phyloP scores from a whole-genome alignment of 495 filamentous ascomycete species.

The Penicillium angulare region DNA sequence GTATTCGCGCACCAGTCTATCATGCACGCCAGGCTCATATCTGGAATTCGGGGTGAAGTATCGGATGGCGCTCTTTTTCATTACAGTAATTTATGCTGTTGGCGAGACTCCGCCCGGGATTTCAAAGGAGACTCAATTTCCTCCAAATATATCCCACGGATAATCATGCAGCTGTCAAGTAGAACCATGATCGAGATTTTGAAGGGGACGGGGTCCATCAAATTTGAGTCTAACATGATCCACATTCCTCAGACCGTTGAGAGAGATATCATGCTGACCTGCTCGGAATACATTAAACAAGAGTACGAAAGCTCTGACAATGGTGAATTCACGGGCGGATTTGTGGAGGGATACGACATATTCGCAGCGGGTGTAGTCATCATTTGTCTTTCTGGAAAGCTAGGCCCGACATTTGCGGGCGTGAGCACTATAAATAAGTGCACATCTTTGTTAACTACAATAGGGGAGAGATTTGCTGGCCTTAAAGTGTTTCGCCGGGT shows the following conservation, averaged over 20 bases:
- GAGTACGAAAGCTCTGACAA: slow-evolving; percentile 16
- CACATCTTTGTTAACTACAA: slow-evolving; percentile 11
- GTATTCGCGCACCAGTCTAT: slow-evolving; percentile 10
- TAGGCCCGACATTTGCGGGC: background rate
- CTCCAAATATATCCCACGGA: no score
- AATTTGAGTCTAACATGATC: slow-evolving; percentile 3
- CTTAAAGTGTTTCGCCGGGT: slow-evolving; percentile 18
- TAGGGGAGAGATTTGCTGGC: slow-evolving; percentile 17
- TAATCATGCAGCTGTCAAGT: slow-evolving; percentile 12
- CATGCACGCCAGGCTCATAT: slow-evolving; percentile 22
- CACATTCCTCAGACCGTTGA: slow-evolving; percentile 6
- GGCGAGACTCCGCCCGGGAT: slow-evolving; percentile 11
- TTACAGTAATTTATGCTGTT: slow-evolving; percentile 24
- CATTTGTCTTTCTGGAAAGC: slow-evolving; percentile 10
- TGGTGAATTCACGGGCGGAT: slow-evolving; percentile 17
- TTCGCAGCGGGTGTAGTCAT: slow-evolving; percentile 21
- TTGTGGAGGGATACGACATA: slow-evolving; percentile 23
- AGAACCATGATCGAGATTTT: slow-evolving; percentile 20
- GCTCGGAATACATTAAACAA: slow-evolving; percentile 18
- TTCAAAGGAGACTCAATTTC: background rate
- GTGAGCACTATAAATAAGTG: slow-evolving; percentile 12
- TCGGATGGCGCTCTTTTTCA: slow-evolving; percentile 13
- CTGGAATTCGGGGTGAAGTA: slow-evolving; percentile 10
- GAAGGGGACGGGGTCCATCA: slow-evolving; percentile 3
- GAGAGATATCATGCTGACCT: slow-evolving; percentile 12